phyloP scores from a whole-genome alignment of 129 eudicot genomes.

The Flaveria robusta region DNA sequence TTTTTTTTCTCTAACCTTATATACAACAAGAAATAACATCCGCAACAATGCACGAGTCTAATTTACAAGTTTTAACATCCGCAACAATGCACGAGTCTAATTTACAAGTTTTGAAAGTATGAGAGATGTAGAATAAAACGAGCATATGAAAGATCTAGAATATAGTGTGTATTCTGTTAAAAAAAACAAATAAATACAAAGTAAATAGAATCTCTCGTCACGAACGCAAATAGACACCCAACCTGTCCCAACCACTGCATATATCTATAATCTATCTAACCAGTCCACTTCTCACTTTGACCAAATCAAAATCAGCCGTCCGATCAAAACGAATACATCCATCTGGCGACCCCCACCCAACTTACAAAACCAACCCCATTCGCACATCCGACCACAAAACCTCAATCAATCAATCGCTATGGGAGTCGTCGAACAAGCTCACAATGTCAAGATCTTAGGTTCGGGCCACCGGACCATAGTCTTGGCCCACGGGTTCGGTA shows the following conservation, averaged over 20 bases:
- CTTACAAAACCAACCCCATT: constrained; percentile 20
- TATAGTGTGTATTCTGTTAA: neutral
- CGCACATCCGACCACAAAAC: neutral
- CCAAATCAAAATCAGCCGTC: constrained; percentile 33
- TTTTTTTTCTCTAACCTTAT: too few relatives aligned
- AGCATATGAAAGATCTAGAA: too few relatives aligned
- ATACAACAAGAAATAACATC: too few relatives aligned
- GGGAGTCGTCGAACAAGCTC: constrained; percentile 87
- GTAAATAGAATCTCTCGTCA: neutral
- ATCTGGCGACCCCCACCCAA: too few relatives aligned
- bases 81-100: too few relatives aligned
- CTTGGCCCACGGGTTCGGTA: constrained; percentile 88
- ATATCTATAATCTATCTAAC: too few relatives aligned
- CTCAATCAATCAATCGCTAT: constrained; percentile 30
- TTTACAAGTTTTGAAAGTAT: too few relatives aligned
- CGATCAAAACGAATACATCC: constrained; percentile 30
- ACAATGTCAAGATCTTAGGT: constrained; percentile 77
- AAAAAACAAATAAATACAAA: neutral
- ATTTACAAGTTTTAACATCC: too few relatives aligned
- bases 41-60: too few relatives aligned
- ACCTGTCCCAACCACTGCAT: constrained; percentile 9
- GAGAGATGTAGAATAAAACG: too few relatives aligned
- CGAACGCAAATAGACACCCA: constrained; percentile 11
- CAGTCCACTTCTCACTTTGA: constrained; percentile 11
- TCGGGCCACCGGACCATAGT: constrained; percentile 61